These are phyloP conservation scores for Panellus pusillus DNA, from an alignment of 768 basidiomycete genomes.

Conservation along the genomic window DNA sequence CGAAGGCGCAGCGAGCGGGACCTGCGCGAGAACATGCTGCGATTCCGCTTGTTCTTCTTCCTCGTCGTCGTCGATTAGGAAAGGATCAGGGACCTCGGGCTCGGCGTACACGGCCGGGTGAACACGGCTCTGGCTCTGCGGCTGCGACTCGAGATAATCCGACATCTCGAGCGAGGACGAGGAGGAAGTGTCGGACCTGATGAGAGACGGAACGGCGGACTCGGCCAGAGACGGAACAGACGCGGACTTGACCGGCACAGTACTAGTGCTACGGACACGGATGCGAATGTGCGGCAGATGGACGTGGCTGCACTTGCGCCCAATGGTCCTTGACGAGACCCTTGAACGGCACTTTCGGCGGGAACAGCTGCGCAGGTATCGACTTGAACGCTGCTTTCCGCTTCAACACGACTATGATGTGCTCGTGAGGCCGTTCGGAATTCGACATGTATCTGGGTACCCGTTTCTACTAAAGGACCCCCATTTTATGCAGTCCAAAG, in stretches of 20 bases:
- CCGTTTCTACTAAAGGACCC: background rate
- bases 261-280: too few relatives aligned
- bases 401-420: background rate
- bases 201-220: too few relatives aligned
- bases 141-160: background rate
- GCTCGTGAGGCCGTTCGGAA: background rate
- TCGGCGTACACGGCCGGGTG: conserved; percentile 36
- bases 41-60: conserved; percentile 29
- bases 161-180: too few relatives aligned
- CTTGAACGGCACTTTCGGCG: conserved; percentile 24
- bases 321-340: conserved; percentile 25
- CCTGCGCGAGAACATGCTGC: conserved; percentile 38
- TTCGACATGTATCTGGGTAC: conserved; percentile 1
- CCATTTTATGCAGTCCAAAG: background rate
- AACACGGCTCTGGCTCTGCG: conserved; percentile 52
- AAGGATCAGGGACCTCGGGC: conserved; percentile 58
- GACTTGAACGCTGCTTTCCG: conserved; percentile 1
- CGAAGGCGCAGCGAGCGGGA: conserved; percentile 36
- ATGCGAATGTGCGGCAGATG: conserved; percentile 3
- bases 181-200: too few relatives aligned
- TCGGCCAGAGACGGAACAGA: too few relatives aligned
- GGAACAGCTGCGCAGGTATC: conserved; percentile 14
- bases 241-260: too few relatives aligned
- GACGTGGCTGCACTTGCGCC: conserved; percentile 10
- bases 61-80: conserved; percentile 59